Evolutionary conservation across 371 early-diverging fungal species (phyloP), one percentile per base, ranked within the genome.

Genomic region (Conidiobolus incongruus): DNA sequence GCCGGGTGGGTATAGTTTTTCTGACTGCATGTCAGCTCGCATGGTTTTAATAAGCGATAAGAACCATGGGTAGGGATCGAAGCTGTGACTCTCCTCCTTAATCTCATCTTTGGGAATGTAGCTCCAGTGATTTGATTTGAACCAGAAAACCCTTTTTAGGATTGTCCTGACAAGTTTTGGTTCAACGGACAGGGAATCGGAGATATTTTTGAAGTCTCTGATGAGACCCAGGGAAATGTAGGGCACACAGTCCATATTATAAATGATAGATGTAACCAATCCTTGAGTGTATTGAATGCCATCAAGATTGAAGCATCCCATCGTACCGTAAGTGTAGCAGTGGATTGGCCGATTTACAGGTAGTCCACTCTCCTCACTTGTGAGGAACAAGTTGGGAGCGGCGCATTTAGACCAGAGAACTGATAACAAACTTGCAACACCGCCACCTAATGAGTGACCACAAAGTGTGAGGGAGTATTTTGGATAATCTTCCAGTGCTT

Each of bases 371-470:
- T 52, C 47, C 21, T 55, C 57, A 0, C 72, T 62, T 4, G 76
- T 78, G 1, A 73, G 75, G 53, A 80, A 83, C 7, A n/a, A 2
- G 52, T 53, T 12, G 49, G 44, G 1, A 45, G 50, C 6, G 46
- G 35, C 20, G 47, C 16, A 20, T 12, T 17, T 29, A 34, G 71
- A 61, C 86, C 82, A 83, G 10, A 85, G 49, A 4, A 83, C 56
- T 15, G 73, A 54, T 3, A 85, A 46, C 28, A 85, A 45, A 1
- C 72, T 57, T 0, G 77, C 77, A 2, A 83, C 82, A 2, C 83
- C 86, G 19, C 74, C 86, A 35, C 84, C 86, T 3, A 85, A 51
- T 1, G 76, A 75, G 47, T 85, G 86, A 0, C 86, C 86, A 29
- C 78, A 78, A 7, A 84, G 47, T 1, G 81, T 72, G 22, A 84